phyloP scores from a whole-genome alignment of 1,284 basidiomycete species.

The Phellopilus nigrolimitatus region DNA sequence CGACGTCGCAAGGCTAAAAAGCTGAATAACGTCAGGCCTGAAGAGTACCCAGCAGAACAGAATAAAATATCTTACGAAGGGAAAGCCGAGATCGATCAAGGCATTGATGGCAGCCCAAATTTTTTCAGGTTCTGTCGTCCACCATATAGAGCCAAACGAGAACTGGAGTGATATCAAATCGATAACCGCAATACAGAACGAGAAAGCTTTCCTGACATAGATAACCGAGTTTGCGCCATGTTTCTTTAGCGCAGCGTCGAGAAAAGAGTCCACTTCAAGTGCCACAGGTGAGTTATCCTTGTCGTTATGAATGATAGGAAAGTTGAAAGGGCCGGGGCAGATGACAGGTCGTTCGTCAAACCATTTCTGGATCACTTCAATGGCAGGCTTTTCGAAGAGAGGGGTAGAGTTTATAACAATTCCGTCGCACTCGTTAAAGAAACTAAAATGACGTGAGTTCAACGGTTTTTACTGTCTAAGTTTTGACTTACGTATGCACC shows the following conservation, averaged over 20 bases:
- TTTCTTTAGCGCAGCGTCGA: constrained; percentile 11
- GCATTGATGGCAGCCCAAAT: constrained; percentile 17
- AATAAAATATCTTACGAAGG: constrained; percentile 15
- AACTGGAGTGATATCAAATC: constrained; percentile 6
- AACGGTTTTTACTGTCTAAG: neutral
- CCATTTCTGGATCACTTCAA: constrained; percentile 6
- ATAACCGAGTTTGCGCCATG: constrained; percentile 17
- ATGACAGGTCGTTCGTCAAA: constrained; percentile 4
- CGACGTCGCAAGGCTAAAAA: constrained; percentile 16
- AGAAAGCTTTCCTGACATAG: constrained; percentile 8
- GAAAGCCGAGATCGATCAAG: constrained; percentile 13
- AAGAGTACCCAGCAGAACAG: neutral
- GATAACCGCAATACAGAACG: neutral
- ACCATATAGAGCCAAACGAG: constrained; percentile 20
- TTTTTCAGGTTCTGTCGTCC: constrained; percentile 17
- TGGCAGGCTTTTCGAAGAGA: constrained; percentile 1
- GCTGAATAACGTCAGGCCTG: neutral
- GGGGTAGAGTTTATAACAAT: neutral
- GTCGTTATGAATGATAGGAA: constrained; percentile 5
- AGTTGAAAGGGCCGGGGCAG: neutral
- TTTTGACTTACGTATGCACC: neutral
- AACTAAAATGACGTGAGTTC: neutral
- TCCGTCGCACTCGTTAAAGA: constrained; percentile 11
- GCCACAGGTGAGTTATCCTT: constrained; percentile 1
- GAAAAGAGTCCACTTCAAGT: constrained; percentile 3